Base-by-base conservation (phyloP, 441 rosid genomes). In the Mallotus japonicus region DNA sequence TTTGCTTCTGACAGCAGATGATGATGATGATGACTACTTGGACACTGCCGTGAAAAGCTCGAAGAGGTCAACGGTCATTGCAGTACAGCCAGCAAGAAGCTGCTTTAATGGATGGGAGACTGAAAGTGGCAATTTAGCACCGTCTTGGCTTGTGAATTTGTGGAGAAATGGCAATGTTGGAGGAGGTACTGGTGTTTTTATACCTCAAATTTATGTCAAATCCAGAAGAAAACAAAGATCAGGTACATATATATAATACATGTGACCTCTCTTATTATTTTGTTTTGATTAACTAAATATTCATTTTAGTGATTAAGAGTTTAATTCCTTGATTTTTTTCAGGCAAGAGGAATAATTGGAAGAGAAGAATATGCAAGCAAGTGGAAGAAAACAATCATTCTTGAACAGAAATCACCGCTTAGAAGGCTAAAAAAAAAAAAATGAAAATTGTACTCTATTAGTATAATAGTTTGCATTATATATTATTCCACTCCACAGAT, bases 141-240 rank as follows among this genome's bases (percentile, higher is more conserved):
- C 86, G 7, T 46, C 62, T 37, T 76, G 86, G 85, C 78, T 81
- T 34, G 65, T 66, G 3, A 81, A 81, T 59, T 54, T 79, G 72
- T 80, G 88, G 88, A 78, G 81, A 75, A 78, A 69, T 70, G 68
- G 85, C n/a, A 73, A 62, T 64, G 82, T 10, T 20, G 79, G 89
- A 61, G 82, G 10, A 20, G 79, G 89, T 70, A 85, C 89, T 6
- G 90, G 90, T 10, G 90, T 88, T n/a, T 88, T 86, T 73, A 86
- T 88, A 50, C 92, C 90, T 37, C 82, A 54, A 28, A 59, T 77
- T 53, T 3, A 17, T 16, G 81, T 69, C 62, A 81, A 76, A n/a
- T 65, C 85, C 47, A 73, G 76, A 74, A 79, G 75, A 62, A 76
- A 76, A 69, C 74, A 72, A 2, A 50, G 76, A 49, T 75, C 79